phyloP scores from a whole-genome alignment of 164 flowering plant genomes.

The Stephania yunnanensis region DNA sequence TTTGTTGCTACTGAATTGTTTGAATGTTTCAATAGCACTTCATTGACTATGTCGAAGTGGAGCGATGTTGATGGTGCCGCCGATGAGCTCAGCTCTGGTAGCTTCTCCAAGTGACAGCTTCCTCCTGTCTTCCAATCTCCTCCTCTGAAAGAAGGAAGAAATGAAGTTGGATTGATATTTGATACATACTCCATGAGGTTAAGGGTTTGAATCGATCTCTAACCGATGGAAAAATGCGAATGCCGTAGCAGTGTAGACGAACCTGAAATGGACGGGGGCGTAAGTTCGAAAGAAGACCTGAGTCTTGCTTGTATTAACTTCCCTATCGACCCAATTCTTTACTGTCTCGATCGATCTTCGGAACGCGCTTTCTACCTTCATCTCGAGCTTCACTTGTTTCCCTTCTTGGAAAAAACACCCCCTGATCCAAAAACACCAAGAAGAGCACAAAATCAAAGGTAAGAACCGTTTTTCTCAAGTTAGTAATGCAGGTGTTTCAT shows the following conservation, averaged over 20 bases:
- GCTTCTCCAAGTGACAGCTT: slow-evolving; percentile 68
- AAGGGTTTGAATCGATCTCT: neutral
- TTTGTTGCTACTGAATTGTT: slow-evolving; percentile 22
- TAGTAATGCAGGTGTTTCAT: neutral
- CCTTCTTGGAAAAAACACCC: slow-evolving; percentile 95
- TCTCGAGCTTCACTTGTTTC: slow-evolving; percentile 48
- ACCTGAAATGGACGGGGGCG: slow-evolving; percentile 98
- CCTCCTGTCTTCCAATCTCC: slow-evolving; percentile 88
- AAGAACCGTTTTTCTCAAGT: neutral
- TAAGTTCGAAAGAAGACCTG: slow-evolving; percentile 77
- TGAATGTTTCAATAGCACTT: slow-evolving; percentile 28
- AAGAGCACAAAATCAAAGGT: neutral
- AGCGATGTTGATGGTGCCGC: slow-evolving; percentile 39
- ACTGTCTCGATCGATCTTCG: slow-evolving; percentile 57
- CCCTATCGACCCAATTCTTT: slow-evolving; percentile 47
- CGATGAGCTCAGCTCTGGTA: slow-evolving; percentile 63
- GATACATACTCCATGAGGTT: neutral
- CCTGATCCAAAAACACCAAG: slow-evolving; percentile 31
- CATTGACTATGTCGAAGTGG: slow-evolving; percentile 30
- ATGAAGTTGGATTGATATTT: neutral
- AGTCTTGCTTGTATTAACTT: slow-evolving; percentile 63
- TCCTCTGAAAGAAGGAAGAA: slow-evolving; percentile 42
- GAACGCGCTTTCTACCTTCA: slow-evolving; percentile 65
- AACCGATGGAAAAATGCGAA: neutral
- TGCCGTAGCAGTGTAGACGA: neutral